These are phyloP conservation scores for Phaeosphaeriaceae sp. DNA, from an alignment of 2,329 filamentous ascomycete species.

Conservation along the genomic window DNA sequence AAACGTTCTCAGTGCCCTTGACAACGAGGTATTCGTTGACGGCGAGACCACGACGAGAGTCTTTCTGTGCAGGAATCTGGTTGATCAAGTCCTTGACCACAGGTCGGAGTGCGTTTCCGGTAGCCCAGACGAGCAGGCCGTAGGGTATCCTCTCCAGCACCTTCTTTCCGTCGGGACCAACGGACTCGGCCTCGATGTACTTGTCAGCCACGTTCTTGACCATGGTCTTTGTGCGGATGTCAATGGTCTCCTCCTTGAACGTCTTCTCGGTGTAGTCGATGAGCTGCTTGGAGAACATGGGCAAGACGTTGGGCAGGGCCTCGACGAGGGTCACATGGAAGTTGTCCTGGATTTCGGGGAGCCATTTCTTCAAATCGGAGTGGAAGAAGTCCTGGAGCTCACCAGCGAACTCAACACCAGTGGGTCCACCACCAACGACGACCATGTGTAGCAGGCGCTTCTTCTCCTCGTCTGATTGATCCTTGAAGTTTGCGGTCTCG, in stretches of 20 bases:
- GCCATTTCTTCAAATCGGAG: conserved; percentile 96
- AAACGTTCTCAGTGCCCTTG: conserved; percentile 95
- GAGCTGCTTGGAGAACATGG: conserved; percentile 98
- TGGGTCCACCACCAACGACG: conserved; percentile 82
- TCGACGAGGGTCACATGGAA: conserved; percentile 98
- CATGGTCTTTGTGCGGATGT: conserved; percentile 98
- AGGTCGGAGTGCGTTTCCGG: conserved; percentile 90
- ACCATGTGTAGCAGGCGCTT: conserved; percentile 98
- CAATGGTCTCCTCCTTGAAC: conserved; percentile 98
- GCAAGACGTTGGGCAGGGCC: conserved; percentile 93
- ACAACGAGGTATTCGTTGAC: conserved; percentile 99
- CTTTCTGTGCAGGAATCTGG: conserved; percentile 92
- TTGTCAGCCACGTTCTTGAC: conserved; percentile 96
- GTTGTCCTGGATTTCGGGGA: conserved; percentile 91
- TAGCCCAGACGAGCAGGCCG: conserved; percentile 97
- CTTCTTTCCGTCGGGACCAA: conserved; percentile 84
- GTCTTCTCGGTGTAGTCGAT: conserved; percentile 99
- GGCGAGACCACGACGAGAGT: conserved; percentile 90
- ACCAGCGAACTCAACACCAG: conserved; percentile 97
- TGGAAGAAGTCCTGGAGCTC: conserved; percentile 99
- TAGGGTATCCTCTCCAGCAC: conserved; percentile 83
- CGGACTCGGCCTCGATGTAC: conserved; percentile 87
- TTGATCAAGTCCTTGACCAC: conserved; percentile 90
- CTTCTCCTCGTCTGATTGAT: conserved; percentile 84
- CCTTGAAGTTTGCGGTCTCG: conserved; percentile 98